A percentile compares a stretch with the other conserved stretches of the same genome.
phyloP scores from a whole-genome alignment of 345 rosid genomes.

The Acer yangbiense region DNA sequence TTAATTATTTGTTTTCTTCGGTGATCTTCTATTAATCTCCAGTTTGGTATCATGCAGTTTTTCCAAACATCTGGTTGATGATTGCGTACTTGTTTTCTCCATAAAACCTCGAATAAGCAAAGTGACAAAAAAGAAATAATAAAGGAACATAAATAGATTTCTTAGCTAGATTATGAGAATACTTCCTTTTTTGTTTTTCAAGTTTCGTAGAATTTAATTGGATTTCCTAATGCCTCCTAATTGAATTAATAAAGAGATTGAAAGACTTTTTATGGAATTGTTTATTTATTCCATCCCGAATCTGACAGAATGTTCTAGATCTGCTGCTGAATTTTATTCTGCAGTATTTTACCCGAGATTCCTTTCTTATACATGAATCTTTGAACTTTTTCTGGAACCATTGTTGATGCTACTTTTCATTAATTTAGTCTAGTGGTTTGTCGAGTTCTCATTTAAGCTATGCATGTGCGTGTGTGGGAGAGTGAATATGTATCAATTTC shows the following conservation, averaged over 20 bases:
- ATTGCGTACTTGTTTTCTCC: background rate
- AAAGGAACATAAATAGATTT: background rate
- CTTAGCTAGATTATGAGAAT: background rate
- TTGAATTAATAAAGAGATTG: background rate
- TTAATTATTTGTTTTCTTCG: conserved; percentile 11
- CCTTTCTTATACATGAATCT: background rate
- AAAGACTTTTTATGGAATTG: background rate
- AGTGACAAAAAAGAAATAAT: background rate
- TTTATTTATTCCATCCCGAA: background rate
- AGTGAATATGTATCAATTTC: background rate
- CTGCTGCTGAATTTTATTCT: background rate
- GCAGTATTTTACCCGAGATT: background rate
- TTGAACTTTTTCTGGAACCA: conserved; percentile 4
- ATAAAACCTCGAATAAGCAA: background rate
- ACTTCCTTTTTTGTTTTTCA: background rate
- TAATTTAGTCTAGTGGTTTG: background rate
- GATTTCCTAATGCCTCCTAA: background rate
- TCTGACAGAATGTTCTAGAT: background rate
- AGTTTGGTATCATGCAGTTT: background rate
- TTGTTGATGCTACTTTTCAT: background rate
- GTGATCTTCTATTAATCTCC: background rate
- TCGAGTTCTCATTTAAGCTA: background rate
- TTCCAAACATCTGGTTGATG: background rate
- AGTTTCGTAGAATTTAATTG: background rate
- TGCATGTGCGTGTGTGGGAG: too few species aligned